These are phyloP conservation scores for Hondaea fermentalgiana DNA, from an alignment of 108 stramenopile genomes.

Conservation along the genomic window DNA sequence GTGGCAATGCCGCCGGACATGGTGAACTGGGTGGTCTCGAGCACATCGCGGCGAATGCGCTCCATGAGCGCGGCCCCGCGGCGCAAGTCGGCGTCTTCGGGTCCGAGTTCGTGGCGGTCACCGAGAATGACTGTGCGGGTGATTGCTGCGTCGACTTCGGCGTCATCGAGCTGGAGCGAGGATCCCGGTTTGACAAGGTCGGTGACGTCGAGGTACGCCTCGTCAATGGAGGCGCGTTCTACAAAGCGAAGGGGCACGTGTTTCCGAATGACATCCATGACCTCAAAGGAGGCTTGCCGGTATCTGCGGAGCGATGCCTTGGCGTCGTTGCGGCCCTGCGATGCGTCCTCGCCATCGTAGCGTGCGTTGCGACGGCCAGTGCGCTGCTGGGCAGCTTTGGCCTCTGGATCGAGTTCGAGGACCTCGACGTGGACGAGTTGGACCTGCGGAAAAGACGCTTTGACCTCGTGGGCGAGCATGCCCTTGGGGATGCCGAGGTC, in stretches of 20 bases:
- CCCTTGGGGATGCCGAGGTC: conserved; percentile 32
- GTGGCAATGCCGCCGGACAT: conserved; percentile 39
- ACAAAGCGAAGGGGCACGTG: conserved; percentile 27
- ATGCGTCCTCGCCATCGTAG: not conserved
- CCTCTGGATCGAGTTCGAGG: not conserved
- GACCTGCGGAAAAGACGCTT: conserved; percentile 29
- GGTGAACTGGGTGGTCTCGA: conserved; percentile 32
- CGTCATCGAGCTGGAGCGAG: not conserved
- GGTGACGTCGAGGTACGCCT: conserved; percentile 40
- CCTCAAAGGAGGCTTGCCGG: not conserved
- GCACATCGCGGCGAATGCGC: conserved; percentile 31
- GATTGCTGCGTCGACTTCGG: conserved; percentile 7
- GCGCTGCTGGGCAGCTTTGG: not conserved
- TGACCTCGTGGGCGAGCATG: conserved; percentile 27
- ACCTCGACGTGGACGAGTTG: conserved; percentile 39
- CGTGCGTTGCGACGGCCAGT: not conserved
- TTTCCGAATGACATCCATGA: not conserved
- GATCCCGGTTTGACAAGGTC: not conserved
- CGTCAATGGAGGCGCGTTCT: conserved; percentile 43
- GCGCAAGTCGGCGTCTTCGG: conserved; percentile 19
- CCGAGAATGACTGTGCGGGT: not conserved
- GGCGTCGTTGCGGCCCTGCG: not conserved
- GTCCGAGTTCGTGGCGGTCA: not conserved
- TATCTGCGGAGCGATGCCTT: conserved; percentile 30
- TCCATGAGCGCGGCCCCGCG: conserved; percentile 31